Conservation (phyloP, 345 rosid genomes). For the Hibiscus mutabilis region DNA sequence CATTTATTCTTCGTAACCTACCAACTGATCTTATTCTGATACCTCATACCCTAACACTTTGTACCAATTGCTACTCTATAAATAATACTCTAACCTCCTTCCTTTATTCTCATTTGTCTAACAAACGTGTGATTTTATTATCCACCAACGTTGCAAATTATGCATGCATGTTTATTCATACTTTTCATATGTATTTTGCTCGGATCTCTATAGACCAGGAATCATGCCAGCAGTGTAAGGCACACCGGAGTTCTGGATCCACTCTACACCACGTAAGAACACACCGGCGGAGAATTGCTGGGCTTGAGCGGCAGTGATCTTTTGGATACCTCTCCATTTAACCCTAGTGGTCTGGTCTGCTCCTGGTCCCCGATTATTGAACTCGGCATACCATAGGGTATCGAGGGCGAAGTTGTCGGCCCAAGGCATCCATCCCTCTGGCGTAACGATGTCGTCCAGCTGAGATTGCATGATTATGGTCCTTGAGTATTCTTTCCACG, state of each 20-base stretch:
- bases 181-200: not conserved
- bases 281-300: slow-evolving; percentile 24
- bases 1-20: not conserved
- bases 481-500: slow-evolving; percentile 55
- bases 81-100: not conserved
- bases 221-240: slow-evolving; percentile 41
- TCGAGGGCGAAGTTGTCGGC: slow-evolving; percentile 34
- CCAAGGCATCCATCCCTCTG: slow-evolving; percentile 63
- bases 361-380: slow-evolving; percentile 53
- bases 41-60: not conserved
- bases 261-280: slow-evolving; percentile 35
- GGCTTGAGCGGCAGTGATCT: slow-evolving; percentile 18
- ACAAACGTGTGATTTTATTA: no score
- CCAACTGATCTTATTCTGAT: not conserved
- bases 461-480: slow-evolving; percentile 50
- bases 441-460: slow-evolving; percentile 47
- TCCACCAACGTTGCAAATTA: not conserved
- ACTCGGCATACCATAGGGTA: slow-evolving; percentile 57
- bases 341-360: slow-evolving; percentile 36
- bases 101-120: not conserved
- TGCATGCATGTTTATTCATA: not conserved
- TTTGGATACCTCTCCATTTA: slow-evolving; percentile 51
- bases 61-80: not conserved
- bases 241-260: slow-evolving; percentile 46
- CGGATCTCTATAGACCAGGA: not conserved